A percentile compares a stretch with the other conserved stretches of the same genome.
Conservation (phyloP, 495 filamentous ascomycete genomes). For the Lophiotrema nucula region DNA sequence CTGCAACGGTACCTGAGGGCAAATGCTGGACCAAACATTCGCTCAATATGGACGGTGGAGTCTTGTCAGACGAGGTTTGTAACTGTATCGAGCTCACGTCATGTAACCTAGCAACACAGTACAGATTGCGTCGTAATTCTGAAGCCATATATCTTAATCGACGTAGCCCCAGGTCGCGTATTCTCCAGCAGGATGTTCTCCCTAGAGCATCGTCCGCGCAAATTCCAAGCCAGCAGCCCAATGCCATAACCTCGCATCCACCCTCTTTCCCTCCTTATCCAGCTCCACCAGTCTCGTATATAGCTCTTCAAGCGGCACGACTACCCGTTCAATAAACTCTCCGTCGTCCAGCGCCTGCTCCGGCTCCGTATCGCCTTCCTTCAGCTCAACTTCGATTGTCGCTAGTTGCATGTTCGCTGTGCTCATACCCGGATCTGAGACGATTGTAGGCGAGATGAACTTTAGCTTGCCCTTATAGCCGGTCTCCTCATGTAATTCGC, state of each 20-base stretch:
- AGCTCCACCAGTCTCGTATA: constrained; percentile 51
- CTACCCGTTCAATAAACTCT: constrained; percentile 42
- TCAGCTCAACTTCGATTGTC: constrained; percentile 40
- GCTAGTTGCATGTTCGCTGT: constrained; percentile 44
- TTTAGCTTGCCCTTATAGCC: constrained; percentile 70
- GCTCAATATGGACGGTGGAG: no score
- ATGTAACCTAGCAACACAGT: no score
- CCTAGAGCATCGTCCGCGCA: constrained; percentile 30
- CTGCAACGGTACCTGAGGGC: no score
- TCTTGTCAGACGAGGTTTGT: no score
- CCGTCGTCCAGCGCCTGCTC: constrained; percentile 45
- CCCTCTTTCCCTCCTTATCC: constrained; percentile 36
- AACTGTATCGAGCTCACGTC: no score
- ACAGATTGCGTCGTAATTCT: no score
- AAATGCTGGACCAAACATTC: no score
- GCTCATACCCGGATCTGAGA: constrained; percentile 43
- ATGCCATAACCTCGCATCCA: constrained; percentile 35
- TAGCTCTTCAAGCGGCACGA: constrained; percentile 46
- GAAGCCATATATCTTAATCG: no score
- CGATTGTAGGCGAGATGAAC: constrained; percentile 57
- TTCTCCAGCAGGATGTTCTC: no score
- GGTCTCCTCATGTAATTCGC: constrained; percentile 93
- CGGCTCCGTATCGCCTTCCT: constrained; percentile 41
- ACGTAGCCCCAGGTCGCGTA: no score
- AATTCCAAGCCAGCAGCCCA: constrained; percentile 37